Evolutionary conservation across 495 filamentous ascomycete genomes (phyloP).

Genomic region (Xanthoparmelia taractica): DNA sequence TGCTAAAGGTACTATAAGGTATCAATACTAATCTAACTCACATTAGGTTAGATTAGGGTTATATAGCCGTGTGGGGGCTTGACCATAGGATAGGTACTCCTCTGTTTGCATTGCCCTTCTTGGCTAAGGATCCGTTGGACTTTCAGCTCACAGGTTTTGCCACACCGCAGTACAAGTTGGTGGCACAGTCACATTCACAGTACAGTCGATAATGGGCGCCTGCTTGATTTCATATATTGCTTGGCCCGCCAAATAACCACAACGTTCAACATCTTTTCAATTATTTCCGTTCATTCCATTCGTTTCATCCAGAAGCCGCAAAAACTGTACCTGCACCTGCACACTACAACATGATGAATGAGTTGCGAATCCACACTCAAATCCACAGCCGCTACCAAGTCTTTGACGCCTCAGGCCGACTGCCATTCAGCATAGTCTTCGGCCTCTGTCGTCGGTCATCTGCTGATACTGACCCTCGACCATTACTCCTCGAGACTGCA

Average conservation of each 20-base stretch:
- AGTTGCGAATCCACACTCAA: constrained; percentile 23
- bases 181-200: not conserved
- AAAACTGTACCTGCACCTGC: not conserved
- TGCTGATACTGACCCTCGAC: not conserved
- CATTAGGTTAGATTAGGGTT: no score
- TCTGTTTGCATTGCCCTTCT: not conserved
- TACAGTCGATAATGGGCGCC: not conserved
- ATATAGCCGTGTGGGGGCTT: no score
- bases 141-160: no score
- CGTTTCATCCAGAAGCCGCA: not conserved
- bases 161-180: no score
- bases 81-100: no score
- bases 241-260: no score
- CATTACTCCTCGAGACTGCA: not conserved
- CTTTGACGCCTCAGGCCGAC: not conserved
- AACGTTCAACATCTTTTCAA: not conserved
- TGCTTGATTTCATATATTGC: no score
- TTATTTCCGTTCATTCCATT: not conserved
- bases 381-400: not conserved
- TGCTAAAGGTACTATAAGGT: no score
- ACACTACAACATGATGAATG: constrained; percentile 15
- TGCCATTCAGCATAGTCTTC: not conserved
- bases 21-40: no score
- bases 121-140: no score
- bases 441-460: not conserved